Conservation (phyloP, 192 early-diverging fungal genomes). For the Linnemannia exigua region DNA sequence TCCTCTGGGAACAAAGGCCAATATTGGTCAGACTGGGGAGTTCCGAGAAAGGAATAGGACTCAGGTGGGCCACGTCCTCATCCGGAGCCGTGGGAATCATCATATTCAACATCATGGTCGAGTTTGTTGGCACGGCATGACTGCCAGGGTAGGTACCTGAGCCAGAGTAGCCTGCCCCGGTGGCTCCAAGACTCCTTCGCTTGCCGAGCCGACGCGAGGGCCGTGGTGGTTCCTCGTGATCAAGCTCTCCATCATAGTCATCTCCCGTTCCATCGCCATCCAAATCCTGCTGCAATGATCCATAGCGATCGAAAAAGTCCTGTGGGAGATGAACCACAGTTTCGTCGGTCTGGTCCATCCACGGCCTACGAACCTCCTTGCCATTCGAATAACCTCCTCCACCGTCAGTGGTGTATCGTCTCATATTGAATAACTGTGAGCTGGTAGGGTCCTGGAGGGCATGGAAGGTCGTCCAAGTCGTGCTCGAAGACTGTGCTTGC, state of each 20-base stretch:
- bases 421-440: neutral
- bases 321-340: conserved; percentile 14
- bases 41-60: conserved; percentile 52
- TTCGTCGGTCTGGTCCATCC: conserved; percentile 25
- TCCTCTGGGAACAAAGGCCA: conserved; percentile 68
- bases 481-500: conserved; percentile 11
- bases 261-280: neutral
- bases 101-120: conserved; percentile 2
- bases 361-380: neutral
- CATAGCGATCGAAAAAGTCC: conserved; percentile 26
- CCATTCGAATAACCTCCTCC: neutral
- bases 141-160: neutral
- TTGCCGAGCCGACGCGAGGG: neutral
- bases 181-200: neutral
- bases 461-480: conserved; percentile 19
- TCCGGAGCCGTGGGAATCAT: conserved; percentile 3
- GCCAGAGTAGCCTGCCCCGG: neutral
- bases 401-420: conserved; percentile 19
- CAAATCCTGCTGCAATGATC: neutral
- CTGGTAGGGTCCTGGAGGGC: neutral
- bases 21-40: conserved; percentile 62
- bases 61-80: conserved; percentile 35
- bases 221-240: neutral
- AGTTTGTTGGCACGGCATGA: neutral
- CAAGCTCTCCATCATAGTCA: neutral